These are phyloP conservation scores for Arachis monticola DNA, from an alignment of 331 rosid genomes.

Conservation along the genomic window DNA sequence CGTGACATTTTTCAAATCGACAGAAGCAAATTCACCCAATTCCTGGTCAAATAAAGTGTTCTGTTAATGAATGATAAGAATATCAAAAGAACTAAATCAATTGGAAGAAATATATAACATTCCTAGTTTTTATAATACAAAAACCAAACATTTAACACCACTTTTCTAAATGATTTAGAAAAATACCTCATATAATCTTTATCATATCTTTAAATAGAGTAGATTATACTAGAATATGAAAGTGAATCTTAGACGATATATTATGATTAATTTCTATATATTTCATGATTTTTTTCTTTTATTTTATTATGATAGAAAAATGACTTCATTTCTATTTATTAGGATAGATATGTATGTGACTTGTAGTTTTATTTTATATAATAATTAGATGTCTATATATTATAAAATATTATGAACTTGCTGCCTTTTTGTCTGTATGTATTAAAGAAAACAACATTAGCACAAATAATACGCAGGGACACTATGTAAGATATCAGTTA, in stretches of 20 bases:
- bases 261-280: not conserved
- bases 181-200: not conserved
- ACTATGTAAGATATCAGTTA: slow-evolving; percentile 2
- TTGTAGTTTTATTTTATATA: too few relatives aligned
- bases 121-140: not conserved
- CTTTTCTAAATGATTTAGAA: not conserved
- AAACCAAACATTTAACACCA: slow-evolving; percentile 1
- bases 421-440: not conserved
- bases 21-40: slow-evolving; percentile 43
- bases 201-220: not conserved
- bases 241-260: not conserved
- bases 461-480: slow-evolving; percentile 21
- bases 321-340: too few relatives aligned
- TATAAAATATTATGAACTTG: not conserved
- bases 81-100: slow-evolving; percentile 17
- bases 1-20: slow-evolving; percentile 47
- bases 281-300: too few relatives aligned
- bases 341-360: too few relatives aligned
- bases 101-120: not conserved
- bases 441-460: not conserved
- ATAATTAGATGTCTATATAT: not conserved
- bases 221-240: not conserved
- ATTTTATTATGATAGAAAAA: too few relatives aligned
- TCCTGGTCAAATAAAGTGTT: slow-evolving; percentile 47
- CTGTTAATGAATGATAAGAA: slow-evolving; percentile 40